A percentile compares a stretch with the other conserved stretches of the same genome.
These are phyloP conservation scores for Viola odorata DNA, from an alignment of 345 rosid species.

Conservation along the genomic window DNA sequence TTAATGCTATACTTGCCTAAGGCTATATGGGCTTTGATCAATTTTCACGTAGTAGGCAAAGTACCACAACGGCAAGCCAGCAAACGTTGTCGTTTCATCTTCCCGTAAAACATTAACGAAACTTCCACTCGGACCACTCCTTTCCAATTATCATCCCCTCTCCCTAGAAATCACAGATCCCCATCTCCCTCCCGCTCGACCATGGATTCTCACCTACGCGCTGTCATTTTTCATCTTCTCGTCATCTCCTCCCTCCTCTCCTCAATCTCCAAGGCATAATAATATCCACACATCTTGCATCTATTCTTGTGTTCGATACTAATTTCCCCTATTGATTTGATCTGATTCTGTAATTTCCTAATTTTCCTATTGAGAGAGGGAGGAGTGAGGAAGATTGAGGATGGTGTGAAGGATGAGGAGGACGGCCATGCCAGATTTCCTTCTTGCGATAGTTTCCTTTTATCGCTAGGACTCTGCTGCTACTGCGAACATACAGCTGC, in stretches of 20 bases:
- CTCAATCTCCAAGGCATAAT: slow-evolving; percentile 34
- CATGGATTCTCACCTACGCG: slow-evolving; percentile 31
- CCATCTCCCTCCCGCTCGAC: slow-evolving; percentile 14
- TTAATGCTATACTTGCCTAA: too few relatives aligned
- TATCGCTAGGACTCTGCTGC: too few relatives aligned
- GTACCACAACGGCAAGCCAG: background rate
- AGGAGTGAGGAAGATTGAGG: too few relatives aligned
- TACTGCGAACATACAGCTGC: too few relatives aligned
- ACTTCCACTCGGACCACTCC: background rate
- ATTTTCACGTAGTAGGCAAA: too few relatives aligned
- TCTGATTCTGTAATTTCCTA: background rate
- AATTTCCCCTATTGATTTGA: background rate
- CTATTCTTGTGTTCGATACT: background rate
- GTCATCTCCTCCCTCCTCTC: slow-evolving; percentile 41
- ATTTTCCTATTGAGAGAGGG: too few relatives aligned
- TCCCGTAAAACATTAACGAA: background rate
- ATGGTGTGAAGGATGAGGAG: too few relatives aligned
- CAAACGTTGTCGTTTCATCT: background rate
- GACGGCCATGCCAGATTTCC: too few relatives aligned
- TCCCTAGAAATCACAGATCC: slow-evolving; percentile 4
- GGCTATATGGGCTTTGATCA: too few relatives aligned
- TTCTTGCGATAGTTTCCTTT: too few relatives aligned
- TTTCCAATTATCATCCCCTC: background rate
- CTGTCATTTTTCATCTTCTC: slow-evolving; percentile 32
- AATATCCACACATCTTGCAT: slow-evolving; percentile 2